Evolutionary conservation across 495 filamentous ascomycete genomes (phyloP), one percentile per base, ranked within the genome.

Genomic region (Penicillium diatomitis): DNA sequence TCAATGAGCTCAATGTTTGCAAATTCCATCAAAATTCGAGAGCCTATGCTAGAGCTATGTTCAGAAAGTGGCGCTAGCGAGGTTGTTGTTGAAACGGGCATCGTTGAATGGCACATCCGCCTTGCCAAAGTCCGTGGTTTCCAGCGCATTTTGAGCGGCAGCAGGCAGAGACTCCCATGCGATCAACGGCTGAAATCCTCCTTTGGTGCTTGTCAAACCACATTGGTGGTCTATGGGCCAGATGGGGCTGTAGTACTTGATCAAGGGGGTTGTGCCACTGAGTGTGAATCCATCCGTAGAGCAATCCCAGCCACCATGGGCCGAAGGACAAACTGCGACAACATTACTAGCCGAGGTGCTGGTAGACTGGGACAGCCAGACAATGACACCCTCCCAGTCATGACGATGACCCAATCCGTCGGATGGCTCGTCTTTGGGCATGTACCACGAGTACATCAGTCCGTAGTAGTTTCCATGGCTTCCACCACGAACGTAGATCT

Each of bases 401-500:
- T 77, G 70, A 8, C 74, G 69, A 54, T 76, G 74, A 40, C 74
- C 74, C 7, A 74, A 51, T 4, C 65, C 71, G 6, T 58, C 46
- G 4, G 62, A 65, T 6, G 72, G 67, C 34, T 59, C 54, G 52
- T 76, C 72, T 34, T 77, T 77, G 29, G 74, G 74, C 49, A 74
- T 64, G 54, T 75, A 77, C 76, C 75, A 80, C 4, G 68, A 51
- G 50, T 80, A 80, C 67, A 80, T 71, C n/a, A 80, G 54, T 5
- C 66, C 76, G 53, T 69, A 74, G 48, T 65, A 49, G 33, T 60
- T 51, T 4, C 56, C 55, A 7, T 49, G 55, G 36, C 28, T 53
- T n/a, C 52, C 49, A 31, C 54, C 49, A 33, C 76, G 67, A 9
- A 70, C 68, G 53, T 80, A 80, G 33, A 78, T 60, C 50, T 80